Conservation (phyloP, 768 basidiomycete species). For the Suillus paluster region DNA sequence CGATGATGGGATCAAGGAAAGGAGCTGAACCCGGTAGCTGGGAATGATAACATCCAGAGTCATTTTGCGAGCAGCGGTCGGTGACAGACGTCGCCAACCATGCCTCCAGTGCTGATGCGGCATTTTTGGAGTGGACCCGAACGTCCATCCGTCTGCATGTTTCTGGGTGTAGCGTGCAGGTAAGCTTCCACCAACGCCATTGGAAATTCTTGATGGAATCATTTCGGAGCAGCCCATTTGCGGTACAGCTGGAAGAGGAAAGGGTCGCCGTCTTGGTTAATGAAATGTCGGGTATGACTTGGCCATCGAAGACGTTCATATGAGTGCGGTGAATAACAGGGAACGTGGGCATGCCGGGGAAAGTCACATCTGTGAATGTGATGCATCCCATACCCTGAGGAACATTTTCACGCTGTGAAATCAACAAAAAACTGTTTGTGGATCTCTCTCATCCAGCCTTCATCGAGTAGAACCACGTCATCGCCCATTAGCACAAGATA, state of each 20-base stretch:
- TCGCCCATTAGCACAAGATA: constrained; percentile 61
- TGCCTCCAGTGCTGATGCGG: constrained; percentile 37
- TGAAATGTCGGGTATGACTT: constrained; percentile 51
- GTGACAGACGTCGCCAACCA: constrained; percentile 40
- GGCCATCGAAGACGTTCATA: constrained; percentile 56
- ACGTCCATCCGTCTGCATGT: constrained; percentile 52
- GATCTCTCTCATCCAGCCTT: constrained; percentile 54
- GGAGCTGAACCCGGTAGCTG: constrained; percentile 55
- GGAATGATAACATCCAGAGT: constrained; percentile 62
- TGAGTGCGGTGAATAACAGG: constrained; percentile 60
- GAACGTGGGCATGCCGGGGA: constrained; percentile 67
- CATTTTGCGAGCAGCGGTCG: constrained; percentile 37
- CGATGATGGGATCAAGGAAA: constrained; percentile 49
- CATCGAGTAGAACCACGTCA: constrained; percentile 53
- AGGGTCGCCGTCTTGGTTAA: constrained; percentile 64
- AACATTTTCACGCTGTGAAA: constrained; percentile 34
- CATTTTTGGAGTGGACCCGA: constrained; percentile 48
- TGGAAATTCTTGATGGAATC: constrained; percentile 47
- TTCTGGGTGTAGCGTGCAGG: constrained; percentile 53
- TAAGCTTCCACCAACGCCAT: constrained; percentile 49
- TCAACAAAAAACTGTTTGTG: constrained; percentile 42
- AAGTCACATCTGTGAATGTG: constrained; percentile 57
- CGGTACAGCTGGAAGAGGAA: constrained; percentile 66
- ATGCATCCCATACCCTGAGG: constrained; percentile 60
- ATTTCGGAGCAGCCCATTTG: constrained; percentile 54